Base-by-base conservation (phyloP, 2,329 filamentous ascomycete species). In the Fusarium sp. region DNA sequence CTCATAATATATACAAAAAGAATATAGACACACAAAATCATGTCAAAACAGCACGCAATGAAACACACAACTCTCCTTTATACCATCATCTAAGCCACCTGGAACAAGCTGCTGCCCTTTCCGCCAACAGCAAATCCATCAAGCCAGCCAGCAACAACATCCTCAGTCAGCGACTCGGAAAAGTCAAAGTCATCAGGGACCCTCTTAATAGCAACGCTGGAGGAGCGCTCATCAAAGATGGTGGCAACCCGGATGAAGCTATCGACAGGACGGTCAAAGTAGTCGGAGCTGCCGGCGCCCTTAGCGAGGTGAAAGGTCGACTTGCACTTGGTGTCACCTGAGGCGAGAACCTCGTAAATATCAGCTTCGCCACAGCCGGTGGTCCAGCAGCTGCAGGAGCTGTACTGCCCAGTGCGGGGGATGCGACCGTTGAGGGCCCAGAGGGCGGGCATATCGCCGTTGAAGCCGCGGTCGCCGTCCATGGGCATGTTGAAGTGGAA, bases 341-440 rank as follows among this genome's bases (percentile, higher is more conserved):
- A 81, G 69, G 88, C 86, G 45, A 95, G 89, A 27, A 94, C 87
- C 84, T 95, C 94, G 78, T 92, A 91, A 63, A 95, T 87, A 78
- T 96, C 94, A 71, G 93, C 89, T 84, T 96, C 94, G 76, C 92
- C 93, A 80, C 93, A 95, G 40, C 90, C 78, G 79, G 83, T 86
- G 14, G 82, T 82, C 93, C 93, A 95, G 86, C 94, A 95, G 68
- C 90, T 93, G 86, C 93, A 95, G 3, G 84, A 83, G 72, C 87
- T 87, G 84, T 95, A 95, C 81, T 95, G 93, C 6, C 88, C 84
- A 6, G 92, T 91, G 69, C 91, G 90, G 30, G 93, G 90, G 70
- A 95, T 94, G 69, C 90, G 87, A 20, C 90, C 91, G 83, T 95
- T 95, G 69, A 95, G 88, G 59, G 92, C 85, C 94, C 94, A 95